These are phyloP conservation scores for Rhododendron ferrugineum DNA, from an alignment of 148 eudicot genomes.

Conservation along the genomic window DNA sequence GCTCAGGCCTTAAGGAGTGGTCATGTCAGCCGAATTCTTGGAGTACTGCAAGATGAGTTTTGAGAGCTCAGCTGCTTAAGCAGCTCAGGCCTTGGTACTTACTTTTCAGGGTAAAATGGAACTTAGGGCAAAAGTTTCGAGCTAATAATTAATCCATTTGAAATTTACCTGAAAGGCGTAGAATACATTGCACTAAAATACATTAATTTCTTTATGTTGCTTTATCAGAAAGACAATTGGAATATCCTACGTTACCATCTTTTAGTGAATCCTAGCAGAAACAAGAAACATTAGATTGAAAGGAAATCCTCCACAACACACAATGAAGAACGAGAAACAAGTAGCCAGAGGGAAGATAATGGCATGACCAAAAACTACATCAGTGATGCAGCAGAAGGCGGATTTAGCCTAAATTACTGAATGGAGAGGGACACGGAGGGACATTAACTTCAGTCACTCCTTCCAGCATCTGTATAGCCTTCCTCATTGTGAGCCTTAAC, in stretches of 20 bases:
- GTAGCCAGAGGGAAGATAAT: background rate
- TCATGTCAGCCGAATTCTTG: too few species aligned
- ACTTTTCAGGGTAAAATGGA: background rate
- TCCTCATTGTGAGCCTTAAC: constrained; percentile 18
- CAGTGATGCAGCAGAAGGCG: background rate
- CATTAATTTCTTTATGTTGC: background rate
- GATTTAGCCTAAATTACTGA: background rate
- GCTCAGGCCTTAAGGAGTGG: too few species aligned
- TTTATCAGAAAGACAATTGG: background rate
- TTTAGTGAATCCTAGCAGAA: background rate
- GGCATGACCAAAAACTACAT: background rate
- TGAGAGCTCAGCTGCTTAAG: too few species aligned
- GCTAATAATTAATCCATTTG: background rate
- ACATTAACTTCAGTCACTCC: constrained; percentile 12
- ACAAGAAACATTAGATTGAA: background rate
- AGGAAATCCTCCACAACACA: background rate
- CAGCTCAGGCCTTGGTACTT: too few species aligned
- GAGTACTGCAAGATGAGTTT: too few species aligned
- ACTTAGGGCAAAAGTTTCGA: background rate
- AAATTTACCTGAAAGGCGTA: background rate
- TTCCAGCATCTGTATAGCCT: constrained; percentile 22
- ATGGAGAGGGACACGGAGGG: constrained; percentile 9
- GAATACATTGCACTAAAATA: background rate
- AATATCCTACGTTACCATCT: background rate
- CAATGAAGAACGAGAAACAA: background rate